Percentiles rank a stretch among this genome's conserved stretches.
Conservation (phyloP, 1,139 yeast genomes). For the Yamadazyma atlantica region DNA sequence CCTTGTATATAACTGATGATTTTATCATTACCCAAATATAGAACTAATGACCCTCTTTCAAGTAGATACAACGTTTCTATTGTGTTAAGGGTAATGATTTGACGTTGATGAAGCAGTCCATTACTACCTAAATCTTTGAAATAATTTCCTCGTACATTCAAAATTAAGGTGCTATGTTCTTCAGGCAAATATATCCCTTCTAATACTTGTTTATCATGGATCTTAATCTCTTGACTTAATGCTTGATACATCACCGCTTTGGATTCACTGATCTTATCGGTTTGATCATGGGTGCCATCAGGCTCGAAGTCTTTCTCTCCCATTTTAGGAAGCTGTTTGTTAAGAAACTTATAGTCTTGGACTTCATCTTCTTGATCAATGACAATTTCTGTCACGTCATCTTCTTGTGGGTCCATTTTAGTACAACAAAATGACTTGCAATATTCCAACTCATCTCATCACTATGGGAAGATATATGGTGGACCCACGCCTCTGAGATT, state of each 20-base stretch:
- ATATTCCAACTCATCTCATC: background rate
- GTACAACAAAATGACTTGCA: background rate
- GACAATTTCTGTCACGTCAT: slow-evolving; percentile 8
- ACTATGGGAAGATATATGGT: background rate
- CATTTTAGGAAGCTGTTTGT: slow-evolving; percentile 36
- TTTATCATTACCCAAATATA: slow-evolving; percentile 36
- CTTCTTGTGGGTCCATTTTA: slow-evolving; percentile 11
- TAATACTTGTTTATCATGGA: slow-evolving; percentile 49
- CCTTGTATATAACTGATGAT: slow-evolving; percentile 18
- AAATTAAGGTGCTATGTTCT: slow-evolving; percentile 36
- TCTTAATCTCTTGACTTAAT: slow-evolving; percentile 57
- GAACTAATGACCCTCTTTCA: slow-evolving; percentile 78
- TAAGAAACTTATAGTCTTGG: slow-evolving; percentile 46
- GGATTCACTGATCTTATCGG: slow-evolving; percentile 49
- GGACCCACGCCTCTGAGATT: background rate
- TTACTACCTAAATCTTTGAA: slow-evolving; percentile 66
- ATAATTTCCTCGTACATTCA: slow-evolving; percentile 69
- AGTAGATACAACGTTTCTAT: slow-evolving; percentile 76
- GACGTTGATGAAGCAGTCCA: slow-evolving; percentile 12
- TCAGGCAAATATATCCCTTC: slow-evolving; percentile 48
- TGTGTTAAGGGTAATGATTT: slow-evolving; percentile 49
- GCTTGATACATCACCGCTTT: slow-evolving; percentile 75
- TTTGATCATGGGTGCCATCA: slow-evolving; percentile 69
- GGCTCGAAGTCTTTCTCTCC: slow-evolving; percentile 92
- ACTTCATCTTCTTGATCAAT: slow-evolving; percentile 52